Conservation (phyloP, 1,139 yeast species). For the Suhomyces wounanorum region DNA sequence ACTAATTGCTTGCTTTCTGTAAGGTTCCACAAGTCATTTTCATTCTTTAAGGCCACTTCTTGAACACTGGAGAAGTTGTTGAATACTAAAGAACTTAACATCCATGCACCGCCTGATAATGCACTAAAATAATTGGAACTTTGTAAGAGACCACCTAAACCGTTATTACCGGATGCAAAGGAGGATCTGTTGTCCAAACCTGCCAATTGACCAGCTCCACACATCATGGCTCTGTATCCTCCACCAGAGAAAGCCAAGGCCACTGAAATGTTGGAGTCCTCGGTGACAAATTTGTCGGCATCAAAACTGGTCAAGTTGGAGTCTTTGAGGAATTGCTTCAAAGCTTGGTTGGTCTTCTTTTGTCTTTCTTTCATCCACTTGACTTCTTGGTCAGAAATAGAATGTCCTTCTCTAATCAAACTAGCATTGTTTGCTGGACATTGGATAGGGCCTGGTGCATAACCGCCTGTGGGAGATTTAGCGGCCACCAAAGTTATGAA, state of each 20-base stretch:
- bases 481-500: conserved; percentile 26
- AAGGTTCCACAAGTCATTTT: conserved; percentile 39
- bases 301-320: conserved; percentile 65
- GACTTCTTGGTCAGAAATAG: conserved; percentile 39
- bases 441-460: conserved; percentile 62
- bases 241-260: conserved; percentile 90
- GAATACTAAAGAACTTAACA: conserved; percentile 36
- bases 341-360: conserved; percentile 50
- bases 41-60: conserved; percentile 31
- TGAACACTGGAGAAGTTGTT: conserved; percentile 39
- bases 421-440: conserved; percentile 48
- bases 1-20: conserved; percentile 33
- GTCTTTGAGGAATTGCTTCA: conserved; percentile 55
- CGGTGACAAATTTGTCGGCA: conserved; percentile 47
- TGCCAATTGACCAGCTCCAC: conserved; percentile 84
- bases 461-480: conserved; percentile 63
- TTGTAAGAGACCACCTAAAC: conserved; percentile 42
- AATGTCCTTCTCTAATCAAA: conserved; percentile 31
- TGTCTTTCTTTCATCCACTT: conserved; percentile 53
- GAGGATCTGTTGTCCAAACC: conserved; percentile 77
- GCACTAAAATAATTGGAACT: conserved; percentile 40
- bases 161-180: conserved; percentile 46
- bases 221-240: conserved; percentile 87
- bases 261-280: conserved; percentile 44
- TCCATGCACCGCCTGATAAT: conserved; percentile 45